A percentile compares a stretch with the other conserved stretches of the same genome.
Evolutionary conservation across 306 rosid genomes (phyloP).

Genomic region (Benincasa hispida): DNA sequence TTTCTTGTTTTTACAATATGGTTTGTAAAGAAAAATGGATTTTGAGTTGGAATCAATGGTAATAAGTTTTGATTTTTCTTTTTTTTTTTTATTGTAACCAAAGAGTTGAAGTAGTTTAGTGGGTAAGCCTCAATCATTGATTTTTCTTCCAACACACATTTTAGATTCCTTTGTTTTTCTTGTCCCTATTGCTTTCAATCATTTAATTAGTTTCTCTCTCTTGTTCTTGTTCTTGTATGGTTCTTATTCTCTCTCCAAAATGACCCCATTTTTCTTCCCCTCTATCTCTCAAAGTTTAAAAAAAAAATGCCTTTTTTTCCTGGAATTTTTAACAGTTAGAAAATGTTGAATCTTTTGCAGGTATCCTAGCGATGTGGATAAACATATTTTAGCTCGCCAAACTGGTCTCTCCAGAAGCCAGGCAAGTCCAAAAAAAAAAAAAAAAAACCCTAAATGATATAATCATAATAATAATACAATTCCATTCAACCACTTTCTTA

Average conservation of each 20-base stretch:
- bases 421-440: constrained; percentile 33
- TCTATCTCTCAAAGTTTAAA: too few species aligned
- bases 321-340: neutral
- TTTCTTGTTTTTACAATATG: too few species aligned
- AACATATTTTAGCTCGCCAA: constrained; percentile 92
- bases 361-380: constrained; percentile 95
- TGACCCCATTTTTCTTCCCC: constrained; percentile 15
- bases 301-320: too few species aligned
- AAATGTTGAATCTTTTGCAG: constrained; percentile 28
- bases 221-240: constrained; percentile 12
- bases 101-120: neutral
- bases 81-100: neutral
- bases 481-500: neutral
- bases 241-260: constrained; percentile 17
- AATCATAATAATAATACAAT: neutral
- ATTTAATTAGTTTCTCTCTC: constrained; percentile 15
- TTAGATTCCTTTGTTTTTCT: constrained; percentile 37
- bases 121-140: constrained; percentile 15
- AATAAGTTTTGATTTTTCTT: neutral
- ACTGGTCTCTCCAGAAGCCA: constrained; percentile 99
- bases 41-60: too few species aligned
- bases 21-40: too few species aligned
- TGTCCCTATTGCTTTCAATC: constrained; percentile 32
- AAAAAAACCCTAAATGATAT: neutral
- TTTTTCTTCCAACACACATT: constrained; percentile 2